Base-by-base conservation (phyloP, 768 basidiomycete species). In the Suillus paluster region DNA sequence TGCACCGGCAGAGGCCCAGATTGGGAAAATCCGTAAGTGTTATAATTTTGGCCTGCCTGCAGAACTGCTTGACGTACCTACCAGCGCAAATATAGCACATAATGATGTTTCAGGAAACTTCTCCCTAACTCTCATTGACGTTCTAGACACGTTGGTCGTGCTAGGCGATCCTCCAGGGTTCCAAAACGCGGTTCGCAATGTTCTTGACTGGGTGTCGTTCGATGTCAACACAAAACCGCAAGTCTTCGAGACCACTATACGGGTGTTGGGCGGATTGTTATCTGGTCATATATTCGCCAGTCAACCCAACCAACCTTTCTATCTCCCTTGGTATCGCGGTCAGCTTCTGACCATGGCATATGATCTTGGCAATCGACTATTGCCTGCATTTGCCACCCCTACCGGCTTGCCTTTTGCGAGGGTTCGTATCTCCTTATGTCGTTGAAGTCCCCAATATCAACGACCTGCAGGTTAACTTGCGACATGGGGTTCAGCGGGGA, bases 71-170 rank as follows among this genome's bases (percentile, higher is more conserved):
- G 54, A 60, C 70, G 65, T 27, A 46, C 58, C 50, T 61, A 54
- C 63, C 46, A 87, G 89, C 27, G 78, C 83, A 54, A 94, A 98
- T 66, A 81, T 87, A 65, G 92, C 87, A 2, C 76, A 86, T 34
- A 99, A 99, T 70, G 97, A 99, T 70, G 95, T 99, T 63, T 88
- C 92, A 27, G 95, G 96, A 45, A 97, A 98, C 75, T 97, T 90
- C 74, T 95, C 94, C 23, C 74, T 94, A 15, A 94, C 92, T 0
- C 81, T 94, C 8, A 81, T 94, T 50, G 92, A 94, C 65, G 87
- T 90, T 2, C 78, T 99, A 54, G 96, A 97, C 68, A 90, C 95
- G 0, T 77, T 99, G 10, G 89, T 96, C n/a, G 84, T 98, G n/a
- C 82, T 96, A 38, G 83, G 86, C 66, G 92, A 96, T 69, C 84